phyloP scores from a whole-genome alignment of 768 basidiomycete species.

The Termitomyces sp. region DNA sequence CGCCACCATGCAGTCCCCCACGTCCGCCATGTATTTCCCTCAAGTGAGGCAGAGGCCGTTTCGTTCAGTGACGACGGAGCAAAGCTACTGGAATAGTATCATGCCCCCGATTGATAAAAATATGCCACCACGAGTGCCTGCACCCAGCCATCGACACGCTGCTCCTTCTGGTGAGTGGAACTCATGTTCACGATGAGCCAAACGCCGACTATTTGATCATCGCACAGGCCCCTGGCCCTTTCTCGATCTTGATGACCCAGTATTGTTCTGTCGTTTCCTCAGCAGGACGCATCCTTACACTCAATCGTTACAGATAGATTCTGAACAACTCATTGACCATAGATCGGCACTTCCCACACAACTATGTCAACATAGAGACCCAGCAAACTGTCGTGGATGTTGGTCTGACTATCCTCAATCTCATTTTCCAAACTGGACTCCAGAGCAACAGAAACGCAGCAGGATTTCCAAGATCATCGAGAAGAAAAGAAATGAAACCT shows the following conservation, averaged over 20 bases:
- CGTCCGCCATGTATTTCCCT: not conserved
- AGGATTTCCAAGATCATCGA: slow-evolving; percentile 28
- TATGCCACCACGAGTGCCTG: slow-evolving; percentile 24
- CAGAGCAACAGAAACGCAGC: slow-evolving; percentile 36
- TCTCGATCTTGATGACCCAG: slow-evolving; percentile 29
- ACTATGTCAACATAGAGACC: slow-evolving; percentile 20
- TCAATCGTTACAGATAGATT: slow-evolving; percentile 20
- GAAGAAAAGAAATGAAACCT: slow-evolving; percentile 15
- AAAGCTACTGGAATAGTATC: slow-evolving; percentile 5
- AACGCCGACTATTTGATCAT: not conserved
- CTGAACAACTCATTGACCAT: slow-evolving; percentile 19
- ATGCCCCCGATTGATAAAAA: slow-evolving; percentile 3
- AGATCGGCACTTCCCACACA: slow-evolving; percentile 2
- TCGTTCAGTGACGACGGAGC: slow-evolving; percentile 10
- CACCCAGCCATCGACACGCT: slow-evolving; percentile 35
- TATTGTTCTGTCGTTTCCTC: slow-evolving; percentile 1
- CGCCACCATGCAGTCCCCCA: not conserved
- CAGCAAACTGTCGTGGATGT: slow-evolving; percentile 20
- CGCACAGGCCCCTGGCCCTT: slow-evolving; percentile 34
- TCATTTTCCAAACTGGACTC: slow-evolving; percentile 55
- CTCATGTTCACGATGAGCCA: not conserved
- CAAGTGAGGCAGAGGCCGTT: not conserved
- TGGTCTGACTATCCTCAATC: slow-evolving; percentile 47
- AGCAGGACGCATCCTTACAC: not conserved
- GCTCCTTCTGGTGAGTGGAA: slow-evolving; percentile 36